Evolutionary conservation across 1,139 yeast genomes (phyloP).

Genomic region (Saccharomyces hybrid): DNA sequence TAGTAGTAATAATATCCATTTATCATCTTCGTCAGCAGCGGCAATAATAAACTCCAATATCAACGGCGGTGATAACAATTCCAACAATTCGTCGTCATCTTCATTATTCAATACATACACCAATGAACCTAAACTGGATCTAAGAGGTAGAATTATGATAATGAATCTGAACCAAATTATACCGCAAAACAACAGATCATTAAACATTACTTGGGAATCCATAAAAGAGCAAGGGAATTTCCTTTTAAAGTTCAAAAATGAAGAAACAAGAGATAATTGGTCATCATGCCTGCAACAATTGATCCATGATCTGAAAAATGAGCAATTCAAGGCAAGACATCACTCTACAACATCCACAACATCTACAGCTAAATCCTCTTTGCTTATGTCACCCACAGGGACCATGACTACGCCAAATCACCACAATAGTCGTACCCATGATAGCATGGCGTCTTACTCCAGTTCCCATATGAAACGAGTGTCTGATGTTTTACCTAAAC

Average conservation of each 20-base stretch:
- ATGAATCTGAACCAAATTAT: slow-evolving; percentile 54
- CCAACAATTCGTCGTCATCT: slow-evolving; percentile 5
- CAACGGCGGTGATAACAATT: slow-evolving; percentile 2
- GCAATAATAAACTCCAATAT: not conserved
- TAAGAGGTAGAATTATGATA: slow-evolving; percentile 64
- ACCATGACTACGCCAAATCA: slow-evolving; percentile 9
- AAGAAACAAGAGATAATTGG: slow-evolving; percentile 68
- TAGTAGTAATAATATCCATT: slow-evolving; percentile 1
- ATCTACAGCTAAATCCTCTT: slow-evolving; percentile 21
- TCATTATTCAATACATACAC: slow-evolving; percentile 8
- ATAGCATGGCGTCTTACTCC: slow-evolving; percentile 24
- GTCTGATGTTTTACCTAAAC: slow-evolving; percentile 32
- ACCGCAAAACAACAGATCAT: slow-evolving; percentile 40
- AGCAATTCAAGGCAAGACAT: slow-evolving; percentile 21
- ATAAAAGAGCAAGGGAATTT: slow-evolving; percentile 70
- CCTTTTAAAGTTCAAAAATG: slow-evolving; percentile 59
- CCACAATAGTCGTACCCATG: slow-evolving; percentile 18
- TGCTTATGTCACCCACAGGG: slow-evolving; percentile 18
- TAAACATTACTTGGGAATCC: slow-evolving; percentile 73
- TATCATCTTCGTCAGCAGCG: not conserved
- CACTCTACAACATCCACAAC: slow-evolving; percentile 12
- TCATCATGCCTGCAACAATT: slow-evolving; percentile 45
- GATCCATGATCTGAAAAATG: slow-evolving; percentile 35
- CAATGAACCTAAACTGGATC: slow-evolving; percentile 38
- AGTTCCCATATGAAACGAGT: slow-evolving; percentile 31